phyloP scores from a whole-genome alignment of 345 rosid species.

The Linum lewisii region DNA sequence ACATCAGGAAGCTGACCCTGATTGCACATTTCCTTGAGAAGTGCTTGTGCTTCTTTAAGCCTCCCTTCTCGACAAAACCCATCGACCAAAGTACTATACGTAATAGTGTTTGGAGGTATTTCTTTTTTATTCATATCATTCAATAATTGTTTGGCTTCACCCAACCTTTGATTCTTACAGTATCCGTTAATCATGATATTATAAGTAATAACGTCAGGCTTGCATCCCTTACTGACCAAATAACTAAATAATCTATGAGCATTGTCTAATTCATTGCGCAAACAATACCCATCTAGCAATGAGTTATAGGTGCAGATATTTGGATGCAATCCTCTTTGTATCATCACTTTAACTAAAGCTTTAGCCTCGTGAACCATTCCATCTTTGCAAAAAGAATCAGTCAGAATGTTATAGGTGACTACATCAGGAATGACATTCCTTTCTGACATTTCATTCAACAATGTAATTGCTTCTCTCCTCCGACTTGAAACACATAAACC shows the following conservation, averaged over 20 bases:
- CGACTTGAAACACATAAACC: background rate
- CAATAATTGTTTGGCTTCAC: slow-evolving; percentile 1
- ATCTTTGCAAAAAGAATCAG: background rate
- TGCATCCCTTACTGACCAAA: background rate
- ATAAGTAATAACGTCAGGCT: background rate
- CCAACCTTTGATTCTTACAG: slow-evolving; percentile 1
- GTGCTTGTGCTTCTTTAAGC: background rate
- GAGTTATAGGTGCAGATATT: background rate
- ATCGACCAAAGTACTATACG: background rate
- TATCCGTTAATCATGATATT: slow-evolving; percentile 3
- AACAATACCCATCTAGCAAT: background rate
- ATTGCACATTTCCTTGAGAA: background rate
- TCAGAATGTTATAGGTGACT: background rate
- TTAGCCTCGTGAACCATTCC: slow-evolving; percentile 4
- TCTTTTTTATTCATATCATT: background rate
- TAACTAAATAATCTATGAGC: background rate
- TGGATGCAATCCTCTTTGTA: background rate
- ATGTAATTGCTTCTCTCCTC: background rate
- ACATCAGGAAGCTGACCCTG: background rate
- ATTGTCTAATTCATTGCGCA: background rate
- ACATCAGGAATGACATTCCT: background rate
- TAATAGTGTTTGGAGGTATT: background rate
- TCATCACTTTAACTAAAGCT: background rate
- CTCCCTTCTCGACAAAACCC: background rate
- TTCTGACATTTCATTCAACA: background rate